Conservation (phyloP, 108 stramenopile species). For the Mediolabrus comicus region DNA sequence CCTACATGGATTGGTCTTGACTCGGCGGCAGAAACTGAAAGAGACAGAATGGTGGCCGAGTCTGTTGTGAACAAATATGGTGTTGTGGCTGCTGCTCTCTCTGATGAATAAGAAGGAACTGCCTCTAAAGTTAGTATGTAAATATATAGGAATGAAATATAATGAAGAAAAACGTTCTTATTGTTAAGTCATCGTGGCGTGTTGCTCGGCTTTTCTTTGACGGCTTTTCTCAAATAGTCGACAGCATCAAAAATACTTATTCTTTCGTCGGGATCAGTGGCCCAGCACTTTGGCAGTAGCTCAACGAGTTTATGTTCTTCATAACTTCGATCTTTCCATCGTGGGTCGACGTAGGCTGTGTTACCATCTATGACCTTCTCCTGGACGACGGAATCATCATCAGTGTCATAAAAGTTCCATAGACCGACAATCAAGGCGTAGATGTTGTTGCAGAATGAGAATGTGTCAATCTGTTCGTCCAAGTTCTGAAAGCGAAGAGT, state of each 20-base stretch:
- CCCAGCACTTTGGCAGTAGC: slow-evolving; percentile 73
- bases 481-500: slow-evolving; percentile 20
- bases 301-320: slow-evolving; percentile 66
- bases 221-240: slow-evolving; percentile 43
- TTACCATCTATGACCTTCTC: slow-evolving; percentile 53
- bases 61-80: slow-evolving; percentile 56
- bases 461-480: slow-evolving; percentile 77
- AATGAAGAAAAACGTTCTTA: background rate
- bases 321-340: slow-evolving; percentile 66
- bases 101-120: slow-evolving; percentile 37
- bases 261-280: slow-evolving; percentile 60
- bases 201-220: slow-evolving; percentile 27
- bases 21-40: slow-evolving; percentile 59
- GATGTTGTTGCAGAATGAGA: slow-evolving; percentile 71
- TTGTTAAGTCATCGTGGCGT: too few relatives aligned
- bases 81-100: slow-evolving; percentile 33
- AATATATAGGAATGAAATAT: background rate
- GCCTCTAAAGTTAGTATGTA: too few relatives aligned
- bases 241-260: slow-evolving; percentile 69
- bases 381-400: slow-evolving; percentile 57
- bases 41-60: slow-evolving; percentile 63
- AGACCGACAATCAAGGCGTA: slow-evolving; percentile 62
- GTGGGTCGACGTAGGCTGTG: slow-evolving; percentile 59
- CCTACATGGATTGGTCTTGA: slow-evolving; percentile 86
- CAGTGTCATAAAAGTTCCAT: slow-evolving; percentile 67